Conservation (phyloP, 129 eudicot species). For the Cynara cardunculus region DNA sequence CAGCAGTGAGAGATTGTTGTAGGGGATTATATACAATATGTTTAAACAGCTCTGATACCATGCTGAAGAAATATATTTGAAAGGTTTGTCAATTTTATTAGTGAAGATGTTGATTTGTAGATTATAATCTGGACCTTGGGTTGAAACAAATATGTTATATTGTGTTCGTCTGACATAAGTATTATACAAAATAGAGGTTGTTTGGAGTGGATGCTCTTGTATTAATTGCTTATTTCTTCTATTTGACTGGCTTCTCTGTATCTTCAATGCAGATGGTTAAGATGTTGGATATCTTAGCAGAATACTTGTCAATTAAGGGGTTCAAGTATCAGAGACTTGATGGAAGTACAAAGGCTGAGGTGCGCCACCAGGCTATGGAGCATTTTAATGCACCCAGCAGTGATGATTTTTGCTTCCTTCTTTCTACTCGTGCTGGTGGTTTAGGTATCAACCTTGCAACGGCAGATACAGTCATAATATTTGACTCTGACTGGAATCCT, state of each 20-base stretch:
- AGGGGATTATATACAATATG: too few species aligned
- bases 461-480: slow-evolving; percentile 96
- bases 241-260: not conserved
- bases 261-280: slow-evolving; percentile 78
- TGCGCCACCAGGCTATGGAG: slow-evolving; percentile 98
- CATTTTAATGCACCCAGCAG: slow-evolving; percentile 99
- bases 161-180: not conserved
- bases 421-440: slow-evolving; percentile 99
- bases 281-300: slow-evolving; percentile 95
- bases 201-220: not conserved
- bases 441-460: slow-evolving; percentile 98
- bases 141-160: not conserved
- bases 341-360: slow-evolving; percentile 97
- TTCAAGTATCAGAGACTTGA: slow-evolving; percentile 97
- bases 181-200: not conserved
- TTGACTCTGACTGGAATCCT: slow-evolving; percentile 99
- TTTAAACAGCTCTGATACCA: too few species aligned
- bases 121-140: not conserved
- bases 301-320: slow-evolving; percentile 87
- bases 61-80: too few species aligned
- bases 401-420: slow-evolving; percentile 99
- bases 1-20: too few species aligned
- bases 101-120: not conserved
- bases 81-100: not conserved
- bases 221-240: not conserved